These are phyloP conservation scores for Puccinellia tenuiflora DNA, from an alignment of 176 grass and related monocot genomes.

Conservation along the genomic window DNA sequence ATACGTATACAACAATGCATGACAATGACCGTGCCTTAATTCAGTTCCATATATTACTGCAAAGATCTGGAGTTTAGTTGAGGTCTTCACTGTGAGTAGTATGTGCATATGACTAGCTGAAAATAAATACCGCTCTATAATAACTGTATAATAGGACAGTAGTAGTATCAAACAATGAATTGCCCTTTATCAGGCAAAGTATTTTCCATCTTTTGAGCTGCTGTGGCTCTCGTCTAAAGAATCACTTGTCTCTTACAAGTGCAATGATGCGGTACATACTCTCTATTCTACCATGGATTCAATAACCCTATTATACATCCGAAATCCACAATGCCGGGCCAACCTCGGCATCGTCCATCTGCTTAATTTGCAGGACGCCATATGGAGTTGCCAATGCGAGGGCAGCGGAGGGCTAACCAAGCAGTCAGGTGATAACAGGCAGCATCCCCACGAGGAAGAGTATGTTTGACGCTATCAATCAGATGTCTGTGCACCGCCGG, in stretches of 20 bases:
- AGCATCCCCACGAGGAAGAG: not conserved
- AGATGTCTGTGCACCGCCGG: not conserved
- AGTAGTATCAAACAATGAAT: not conserved
- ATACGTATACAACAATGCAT: not conserved
- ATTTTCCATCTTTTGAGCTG: not conserved
- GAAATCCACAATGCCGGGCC: not conserved
- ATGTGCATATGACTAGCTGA: not conserved
- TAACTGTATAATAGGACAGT: not conserved
- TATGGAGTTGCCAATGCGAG: not conserved
- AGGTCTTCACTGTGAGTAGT: not conserved
- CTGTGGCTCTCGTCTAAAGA: not conserved
- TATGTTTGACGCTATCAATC: slow-evolving; percentile 12
- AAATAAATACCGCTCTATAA: not conserved
- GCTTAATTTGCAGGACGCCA: not conserved
- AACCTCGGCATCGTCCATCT: not conserved
- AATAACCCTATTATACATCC: slow-evolving; percentile 11
- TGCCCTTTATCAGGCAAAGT: not conserved
- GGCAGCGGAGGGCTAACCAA: slow-evolving; percentile 1
- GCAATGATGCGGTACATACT: not conserved
- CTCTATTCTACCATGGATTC: not conserved
- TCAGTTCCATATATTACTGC: not conserved
- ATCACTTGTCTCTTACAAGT: not conserved
- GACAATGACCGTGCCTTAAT: not conserved
- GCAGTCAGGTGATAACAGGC: not conserved
- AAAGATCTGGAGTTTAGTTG: not conserved